A percentile compares a stretch with the other conserved stretches of the same genome.
phyloP scores from a whole-genome alignment of 805 yeast genomes.

The Metschnikowia dekortorum region DNA sequence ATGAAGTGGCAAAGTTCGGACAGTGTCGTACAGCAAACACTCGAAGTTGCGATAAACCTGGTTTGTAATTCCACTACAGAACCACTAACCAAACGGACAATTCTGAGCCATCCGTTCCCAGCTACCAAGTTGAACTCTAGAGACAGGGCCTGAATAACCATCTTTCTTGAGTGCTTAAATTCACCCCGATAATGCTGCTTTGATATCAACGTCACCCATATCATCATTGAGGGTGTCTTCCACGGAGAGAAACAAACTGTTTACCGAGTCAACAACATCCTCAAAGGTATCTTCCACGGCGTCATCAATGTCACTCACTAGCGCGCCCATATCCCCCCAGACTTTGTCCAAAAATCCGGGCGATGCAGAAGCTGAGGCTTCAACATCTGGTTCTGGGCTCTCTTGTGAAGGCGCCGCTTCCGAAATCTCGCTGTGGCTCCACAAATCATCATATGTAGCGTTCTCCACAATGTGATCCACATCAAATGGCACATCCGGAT shows the following conservation, averaged over 20 bases:
- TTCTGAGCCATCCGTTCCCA: too few species aligned
- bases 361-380: not conserved
- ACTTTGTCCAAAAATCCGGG: not conserved
- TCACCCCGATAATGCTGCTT: too few species aligned
- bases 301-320: constrained; percentile 15
- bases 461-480: constrained; percentile 41
- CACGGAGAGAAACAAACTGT: constrained; percentile 11
- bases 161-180: too few species aligned
- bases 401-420: too few species aligned
- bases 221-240: constrained; percentile 4
- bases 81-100: too few species aligned
- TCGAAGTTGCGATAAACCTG: too few species aligned
- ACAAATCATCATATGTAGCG: constrained; percentile 50
- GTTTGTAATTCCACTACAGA: too few species aligned
- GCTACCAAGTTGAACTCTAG: too few species aligned
- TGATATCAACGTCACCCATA: not conserved
- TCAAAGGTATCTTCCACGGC: constrained; percentile 15
- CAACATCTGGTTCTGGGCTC: not conserved
- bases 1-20: too few species aligned
- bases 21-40: too few species aligned
- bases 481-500: constrained; percentile 49
- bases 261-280: constrained; percentile 15
- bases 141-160: too few species aligned
- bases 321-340: constrained; percentile 10
- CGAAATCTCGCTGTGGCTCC: constrained; percentile 16